Percentiles rank a stretch among this genome's conserved stretches.
Conservation (phyloP, 1,284 basidiomycete species). For the Pseudozyma sp. region DNA sequence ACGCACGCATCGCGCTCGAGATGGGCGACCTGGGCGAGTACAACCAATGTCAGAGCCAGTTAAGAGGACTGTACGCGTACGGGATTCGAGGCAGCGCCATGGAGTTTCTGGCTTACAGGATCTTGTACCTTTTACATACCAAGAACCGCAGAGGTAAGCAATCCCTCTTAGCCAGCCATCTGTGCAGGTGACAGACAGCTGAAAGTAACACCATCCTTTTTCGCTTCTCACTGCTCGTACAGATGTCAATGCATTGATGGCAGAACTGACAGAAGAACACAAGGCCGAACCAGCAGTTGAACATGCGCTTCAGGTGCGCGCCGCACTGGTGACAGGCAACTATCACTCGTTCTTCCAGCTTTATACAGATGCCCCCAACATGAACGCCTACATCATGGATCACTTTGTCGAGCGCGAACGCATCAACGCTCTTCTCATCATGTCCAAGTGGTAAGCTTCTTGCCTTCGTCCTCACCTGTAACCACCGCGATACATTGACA, state of each 20-base stretch:
- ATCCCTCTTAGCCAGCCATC: not conserved
- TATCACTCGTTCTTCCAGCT: slow-evolving; percentile 91
- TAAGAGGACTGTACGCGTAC: slow-evolving; percentile 90
- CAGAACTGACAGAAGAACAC: slow-evolving; percentile 90
- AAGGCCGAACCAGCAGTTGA: slow-evolving; percentile 82
- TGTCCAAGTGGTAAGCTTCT: slow-evolving; percentile 72
- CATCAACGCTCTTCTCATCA: slow-evolving; percentile 84
- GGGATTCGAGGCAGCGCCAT: slow-evolving; percentile 89
- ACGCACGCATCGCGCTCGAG: slow-evolving; percentile 95
- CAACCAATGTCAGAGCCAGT: slow-evolving; percentile 94
- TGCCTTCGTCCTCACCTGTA: not conserved
- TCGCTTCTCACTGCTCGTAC: not conserved
- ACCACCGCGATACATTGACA: not conserved
- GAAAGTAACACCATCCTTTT: not conserved
- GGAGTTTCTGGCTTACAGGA: slow-evolving; percentile 97
- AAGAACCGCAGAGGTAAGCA: slow-evolving; percentile 88
- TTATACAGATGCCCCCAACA: slow-evolving; percentile 88
- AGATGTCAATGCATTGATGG: slow-evolving; percentile 96
- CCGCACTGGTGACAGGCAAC: slow-evolving; percentile 89
- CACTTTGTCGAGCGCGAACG: slow-evolving; percentile 95
- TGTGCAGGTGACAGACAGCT: not conserved
- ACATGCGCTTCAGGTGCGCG: slow-evolving; percentile 90
- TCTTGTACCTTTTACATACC: slow-evolving; percentile 93
- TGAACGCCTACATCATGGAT: slow-evolving; percentile 99
- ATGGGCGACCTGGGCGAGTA: slow-evolving; percentile 98